Conservation (phyloP, 208 protist species). For the Crithidia sp. region DNA sequence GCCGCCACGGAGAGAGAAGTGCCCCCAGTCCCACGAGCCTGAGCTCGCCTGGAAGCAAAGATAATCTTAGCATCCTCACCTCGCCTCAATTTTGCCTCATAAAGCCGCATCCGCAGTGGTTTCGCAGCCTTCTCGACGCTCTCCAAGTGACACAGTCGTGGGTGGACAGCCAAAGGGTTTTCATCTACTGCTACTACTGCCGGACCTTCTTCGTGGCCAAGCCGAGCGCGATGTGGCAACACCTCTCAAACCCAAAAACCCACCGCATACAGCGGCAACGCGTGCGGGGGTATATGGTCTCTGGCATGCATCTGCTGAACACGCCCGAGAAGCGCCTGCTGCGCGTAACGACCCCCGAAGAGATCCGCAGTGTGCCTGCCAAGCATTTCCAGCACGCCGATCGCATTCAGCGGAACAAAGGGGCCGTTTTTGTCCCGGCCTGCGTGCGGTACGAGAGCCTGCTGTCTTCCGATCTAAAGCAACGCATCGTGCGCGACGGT, state of each 20-base stretch:
- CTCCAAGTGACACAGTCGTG: conserved; percentile 8
- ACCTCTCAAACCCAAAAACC: conserved; percentile 6
- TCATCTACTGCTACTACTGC: conserved; percentile 29
- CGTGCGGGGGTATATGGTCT: background rate
- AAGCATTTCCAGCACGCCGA: conserved; percentile 4
- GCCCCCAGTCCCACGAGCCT: too few relatives aligned
- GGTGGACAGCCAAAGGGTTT: background rate
- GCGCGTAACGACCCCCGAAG: background rate
- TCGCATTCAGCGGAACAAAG: background rate
- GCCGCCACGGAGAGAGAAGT: too few relatives aligned
- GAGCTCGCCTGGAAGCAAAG: too few relatives aligned
- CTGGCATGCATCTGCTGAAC: background rate
- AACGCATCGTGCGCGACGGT: conserved; percentile 13
- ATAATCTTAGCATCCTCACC: too few relatives aligned
- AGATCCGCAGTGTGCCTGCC: conserved; percentile 1
- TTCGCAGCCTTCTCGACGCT: conserved; percentile 11
- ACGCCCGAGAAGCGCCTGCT: conserved; percentile 4
- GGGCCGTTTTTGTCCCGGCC: background rate
- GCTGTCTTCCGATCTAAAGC: background rate
- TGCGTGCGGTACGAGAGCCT: conserved; percentile 6
- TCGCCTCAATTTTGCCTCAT: conserved; percentile 16
- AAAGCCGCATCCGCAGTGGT: conserved; percentile 2
- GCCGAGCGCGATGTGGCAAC: background rate
- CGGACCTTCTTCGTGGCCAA: conserved; percentile 12
- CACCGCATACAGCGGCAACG: conserved; percentile 16